These are phyloP conservation scores for Elymus sibiricus DNA, from an alignment of 176 grass and related monocot genomes.

Conservation along the genomic window DNA sequence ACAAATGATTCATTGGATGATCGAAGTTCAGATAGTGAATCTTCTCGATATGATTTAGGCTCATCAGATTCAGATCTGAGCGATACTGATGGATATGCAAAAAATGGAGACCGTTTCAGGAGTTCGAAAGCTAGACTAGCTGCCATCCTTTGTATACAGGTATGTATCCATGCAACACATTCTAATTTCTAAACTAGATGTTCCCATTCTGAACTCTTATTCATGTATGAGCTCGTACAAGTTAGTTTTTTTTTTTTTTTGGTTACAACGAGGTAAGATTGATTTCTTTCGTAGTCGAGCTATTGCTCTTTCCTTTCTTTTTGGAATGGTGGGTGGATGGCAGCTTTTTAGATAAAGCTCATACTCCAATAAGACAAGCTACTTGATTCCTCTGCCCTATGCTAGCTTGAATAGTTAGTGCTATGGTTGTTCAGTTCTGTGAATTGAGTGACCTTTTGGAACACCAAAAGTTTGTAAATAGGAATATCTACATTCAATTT, in stretches of 20 bases:
- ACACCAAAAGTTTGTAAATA: not conserved
- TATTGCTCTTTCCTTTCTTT: slow-evolving; percentile 24
- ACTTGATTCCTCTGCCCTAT: not conserved
- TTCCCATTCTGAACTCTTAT: slow-evolving; percentile 11
- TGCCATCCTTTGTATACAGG: slow-evolving; percentile 85
- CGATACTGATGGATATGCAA: slow-evolving; percentile 71
- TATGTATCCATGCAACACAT: slow-evolving; percentile 17
- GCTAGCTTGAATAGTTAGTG: not conserved
- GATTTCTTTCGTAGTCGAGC: not conserved
- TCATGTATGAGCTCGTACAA: not conserved
- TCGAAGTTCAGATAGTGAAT: slow-evolving; percentile 63
- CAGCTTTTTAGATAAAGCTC: slow-evolving; percentile 4
- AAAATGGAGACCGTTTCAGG: slow-evolving; percentile 60
- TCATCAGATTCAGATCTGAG: slow-evolving; percentile 97
- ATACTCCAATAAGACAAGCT: not conserved
- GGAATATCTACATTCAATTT: not conserved
- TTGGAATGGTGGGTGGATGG: slow-evolving; percentile 7
- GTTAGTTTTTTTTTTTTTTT: not conserved
- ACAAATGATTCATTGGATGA: slow-evolving; percentile 27
- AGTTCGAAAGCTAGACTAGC: slow-evolving; percentile 91
- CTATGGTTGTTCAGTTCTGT: slow-evolving; percentile 12
- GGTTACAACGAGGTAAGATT: not conserved
- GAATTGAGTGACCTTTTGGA: slow-evolving; percentile 1
- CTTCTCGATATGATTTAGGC: slow-evolving; percentile 72
- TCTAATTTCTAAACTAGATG: not conserved